phyloP scores from a whole-genome alignment of 2,329 filamentous ascomycete species.

The Clonostachys rhizophaga region DNA sequence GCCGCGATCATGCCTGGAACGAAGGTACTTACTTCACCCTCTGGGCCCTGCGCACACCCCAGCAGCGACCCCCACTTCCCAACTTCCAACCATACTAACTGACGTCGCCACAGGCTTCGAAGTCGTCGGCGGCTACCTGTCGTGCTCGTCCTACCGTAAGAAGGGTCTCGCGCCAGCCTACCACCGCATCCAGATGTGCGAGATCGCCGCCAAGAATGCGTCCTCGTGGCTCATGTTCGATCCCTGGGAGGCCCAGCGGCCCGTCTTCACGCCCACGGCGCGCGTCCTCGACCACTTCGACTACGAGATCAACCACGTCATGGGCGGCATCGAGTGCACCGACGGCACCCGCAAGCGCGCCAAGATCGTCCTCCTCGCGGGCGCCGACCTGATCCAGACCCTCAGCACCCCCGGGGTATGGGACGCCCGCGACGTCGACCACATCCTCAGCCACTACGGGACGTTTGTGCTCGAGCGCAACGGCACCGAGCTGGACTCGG shows the following conservation, averaged over 20 bases:
- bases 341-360: slow-evolving; percentile 63
- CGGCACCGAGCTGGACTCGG: slow-evolving; percentile 85
- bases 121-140: slow-evolving; percentile 64
- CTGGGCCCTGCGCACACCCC: background rate
- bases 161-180: slow-evolving; percentile 27
- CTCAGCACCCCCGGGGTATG: slow-evolving; percentile 74
- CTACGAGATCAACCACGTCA: slow-evolving; percentile 74
- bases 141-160: slow-evolving; percentile 26
- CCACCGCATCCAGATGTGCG: slow-evolving; percentile 67
- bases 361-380: slow-evolving; percentile 76
- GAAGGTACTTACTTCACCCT: slow-evolving; percentile 12
- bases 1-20: slow-evolving; percentile 67
- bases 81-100: slow-evolving; percentile 20
- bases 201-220: slow-evolving; percentile 70
- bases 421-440: slow-evolving; percentile 78
- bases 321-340: slow-evolving; percentile 70
- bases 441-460: slow-evolving; percentile 80
- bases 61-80: background rate
- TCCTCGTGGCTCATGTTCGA: slow-evolving; percentile 79
- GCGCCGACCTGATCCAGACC: slow-evolving; percentile 70
- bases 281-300: slow-evolving; percentile 89
- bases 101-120: slow-evolving; percentile 51
- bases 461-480: slow-evolving; percentile 84
- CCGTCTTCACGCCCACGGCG: slow-evolving; percentile 80
- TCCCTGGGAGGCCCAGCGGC: slow-evolving; percentile 81